Evolutionary conservation across 2,329 filamentous ascomycete species (phyloP), one percentile per base, ranked within the genome.

Genomic region (Onygenales sp.): DNA sequence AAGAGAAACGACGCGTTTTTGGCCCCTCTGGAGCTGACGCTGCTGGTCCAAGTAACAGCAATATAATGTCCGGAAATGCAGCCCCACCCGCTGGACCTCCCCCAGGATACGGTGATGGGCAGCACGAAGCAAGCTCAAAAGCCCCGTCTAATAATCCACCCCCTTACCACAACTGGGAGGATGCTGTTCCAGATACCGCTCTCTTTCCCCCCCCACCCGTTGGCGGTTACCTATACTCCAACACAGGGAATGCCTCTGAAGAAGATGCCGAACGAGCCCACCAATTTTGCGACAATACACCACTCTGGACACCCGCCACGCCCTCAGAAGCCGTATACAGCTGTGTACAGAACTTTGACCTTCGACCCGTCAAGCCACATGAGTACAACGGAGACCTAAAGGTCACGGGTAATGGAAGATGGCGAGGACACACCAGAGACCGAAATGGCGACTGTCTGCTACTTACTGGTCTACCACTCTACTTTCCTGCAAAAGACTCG

Each of bases 101-200:
- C 44, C 54, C 55, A 35, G 38, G 51, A 27, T 43, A 44, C 41
- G 31, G 39, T 17, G 49, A 48, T 47, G 21, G 33, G 36, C 6
- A 39, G 6, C 13, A 27, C 5, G 13, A 10, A 14, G 11, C 32
- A 48, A 43, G 31, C 9, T 32, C 47, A 32, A 33, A 65, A 63
- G 54, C 62, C 10, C 31, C 33, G 5, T n/a, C 11, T 6, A 47
- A 36, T 11, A 66, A 70, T 27, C 79, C 79, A 11, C 79, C 79
- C 14, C 76, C 78, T 31, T 82, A 83, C 60, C 81, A 84, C 64
- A 79, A 82, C 66, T 85, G 82, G 82, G 76, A 79, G 51, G 67
- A 70, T 42, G 71, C 76, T 2, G 74, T 84, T 3, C 80, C 81
- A 5, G 81, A 84, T 60, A 83, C 74, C 13, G 66, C 79, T 4